Base-by-base conservation (phyloP, 176 grass and related monocot species). In the Thalia dealbata region DNA sequence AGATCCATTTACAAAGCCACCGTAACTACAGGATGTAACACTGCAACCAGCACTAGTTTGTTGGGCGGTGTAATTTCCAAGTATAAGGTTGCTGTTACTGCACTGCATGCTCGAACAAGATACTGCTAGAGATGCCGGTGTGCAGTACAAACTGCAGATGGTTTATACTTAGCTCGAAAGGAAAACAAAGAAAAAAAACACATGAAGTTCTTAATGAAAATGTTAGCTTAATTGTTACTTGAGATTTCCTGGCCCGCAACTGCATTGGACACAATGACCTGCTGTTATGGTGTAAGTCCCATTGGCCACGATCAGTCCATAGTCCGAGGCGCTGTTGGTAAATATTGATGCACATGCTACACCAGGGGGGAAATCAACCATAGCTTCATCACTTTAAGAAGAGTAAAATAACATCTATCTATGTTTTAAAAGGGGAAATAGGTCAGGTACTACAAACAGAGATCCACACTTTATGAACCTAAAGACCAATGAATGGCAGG, bases 31-130 rank as follows among this genome's bases (percentile, higher is more conserved):
- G 19, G 90, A 85, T 45, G 95, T 91, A 50, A 95, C 78, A 48
- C 91, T 99, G 85, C 95, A 99, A 75, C 95, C 95, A 32, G 83
- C 85, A 70, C 69, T 83, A 11, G 83, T 99, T 52, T 76, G 30
- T 42, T 73, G 71, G 54, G 78, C 50, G 41, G 81, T 95, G 19
- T 83, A 38, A 76, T 99, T 99, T 50, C 95, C 87, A 21, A 99
- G 82, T 64, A 99, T 78, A 70, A 89, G 78, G 73, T 82, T 95
- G 83, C 90, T 91, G 44, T 87, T 91, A 46, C 69, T 73, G 13
- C 95, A 99, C 55, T 95, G 90, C 85, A 92, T 93, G 80, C 82
- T 93, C n/a, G 90, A 77, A 19, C 95, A 99, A 10, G 90, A 91
- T 29, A 69, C 85, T 10, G 95, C 76, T 24, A 93, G 56, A 43